These are phyloP conservation scores for Penicillium rolfsii DNA, from an alignment of 2,329 filamentous ascomycete genomes.

Conservation along the genomic window DNA sequence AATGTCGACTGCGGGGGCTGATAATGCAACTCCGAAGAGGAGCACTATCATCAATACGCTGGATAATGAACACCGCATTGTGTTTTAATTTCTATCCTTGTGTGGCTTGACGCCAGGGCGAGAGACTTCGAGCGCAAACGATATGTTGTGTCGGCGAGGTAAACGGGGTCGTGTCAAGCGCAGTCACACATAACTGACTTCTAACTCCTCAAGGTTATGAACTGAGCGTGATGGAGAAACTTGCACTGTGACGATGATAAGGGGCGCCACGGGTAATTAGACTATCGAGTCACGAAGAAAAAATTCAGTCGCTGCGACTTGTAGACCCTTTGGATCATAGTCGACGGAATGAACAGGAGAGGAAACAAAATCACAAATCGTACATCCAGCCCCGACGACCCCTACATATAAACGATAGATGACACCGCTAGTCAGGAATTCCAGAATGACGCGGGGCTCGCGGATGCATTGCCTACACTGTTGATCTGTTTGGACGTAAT, in stretches of 20 bases:
- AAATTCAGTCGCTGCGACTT: conserved; percentile 7
- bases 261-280: not conserved
- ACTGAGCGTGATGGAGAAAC: not conserved
- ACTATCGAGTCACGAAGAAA: not conserved
- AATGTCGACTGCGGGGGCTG: conserved; percentile 18
- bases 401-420: conserved; percentile 23
- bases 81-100: not conserved
- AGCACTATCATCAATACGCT: conserved; percentile 18
- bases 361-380: not conserved
- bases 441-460: conserved; percentile 17
- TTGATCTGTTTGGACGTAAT: conserved; percentile 10
- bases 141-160: not conserved
- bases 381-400: conserved; percentile 15
- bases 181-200: not conserved
- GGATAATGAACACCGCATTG: conserved; percentile 26
- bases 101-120: too few relatives aligned
- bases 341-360: conserved; percentile 8
- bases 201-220: not conserved
- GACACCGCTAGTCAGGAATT: conserved; percentile 17
- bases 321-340: conserved; percentile 11
- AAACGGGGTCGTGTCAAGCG: not conserved
- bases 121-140: not conserved
- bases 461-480: conserved; percentile 7
- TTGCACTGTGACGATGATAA: not conserved
- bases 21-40: conserved; percentile 19